Base-by-base conservation (phyloP, 768 basidiomycete species). In the Lactarius sp. region DNA sequence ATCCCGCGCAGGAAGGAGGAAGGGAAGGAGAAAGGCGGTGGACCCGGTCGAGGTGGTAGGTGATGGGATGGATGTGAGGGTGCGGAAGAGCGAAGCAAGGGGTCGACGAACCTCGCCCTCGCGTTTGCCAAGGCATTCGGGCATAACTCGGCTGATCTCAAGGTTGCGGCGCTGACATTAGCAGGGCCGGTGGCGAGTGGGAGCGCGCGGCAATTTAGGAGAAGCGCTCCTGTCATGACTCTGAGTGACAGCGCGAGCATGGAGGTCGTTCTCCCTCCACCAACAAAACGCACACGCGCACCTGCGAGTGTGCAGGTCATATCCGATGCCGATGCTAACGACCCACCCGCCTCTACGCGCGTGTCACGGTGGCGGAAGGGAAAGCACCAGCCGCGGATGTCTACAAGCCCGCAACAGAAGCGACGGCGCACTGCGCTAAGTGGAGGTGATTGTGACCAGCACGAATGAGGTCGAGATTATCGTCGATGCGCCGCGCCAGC, bases 41-140 rank as follows among this genome's bases (percentile, higher is more conserved):
- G 37, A 53, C 2, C 41, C 36, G 8, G 37, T 47, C 18, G 47
- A 31, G 8, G 39, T 13, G 10, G 16, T 46, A 14, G 33, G 49
- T 42, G 6, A 13, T 62, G 10, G 49, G 36, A 47, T 22, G 61
- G 27, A 7, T 16, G 12, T 14, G 36, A 27, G 7, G 37, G 36
- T n/a, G 51, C 16, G 7, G 14, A 22, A 16, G 10, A 33, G 27
- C 36, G 12, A 4, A 22, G n/a, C n/a, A 53, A 53, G 16, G 27
- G 16, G 1, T 36, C 57, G 4, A 52, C 10, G 8, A 39, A 34
- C 16, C 62, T 64, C 20, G 37, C 37, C 1, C n/a, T 6, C n/a
- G 57, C 62, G 9, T 49, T 64, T 14, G 41, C 52, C 39, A 20
- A 27, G 1, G 62, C 62, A 13, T 64, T 64, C 22, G 47, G 52